These are phyloP conservation scores for Epichloe festucae DNA, from an alignment of 2,329 filamentous ascomycete genomes.

Conservation along the genomic window DNA sequence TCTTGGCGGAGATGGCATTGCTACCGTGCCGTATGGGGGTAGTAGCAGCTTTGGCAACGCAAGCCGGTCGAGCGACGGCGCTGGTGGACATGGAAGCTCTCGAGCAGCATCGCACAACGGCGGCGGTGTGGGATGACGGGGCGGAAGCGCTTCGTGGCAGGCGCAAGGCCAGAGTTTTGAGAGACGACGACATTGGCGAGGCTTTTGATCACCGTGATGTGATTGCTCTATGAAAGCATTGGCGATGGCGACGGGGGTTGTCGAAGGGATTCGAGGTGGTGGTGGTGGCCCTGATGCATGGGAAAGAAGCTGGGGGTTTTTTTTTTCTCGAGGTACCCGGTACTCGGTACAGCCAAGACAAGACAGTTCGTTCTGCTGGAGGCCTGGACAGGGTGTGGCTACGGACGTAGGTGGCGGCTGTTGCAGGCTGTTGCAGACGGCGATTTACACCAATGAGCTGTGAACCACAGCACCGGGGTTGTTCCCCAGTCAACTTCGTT, in stretches of 20 bases:
- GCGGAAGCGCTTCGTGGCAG: constrained; percentile 13
- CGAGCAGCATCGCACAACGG: constrained; percentile 13
- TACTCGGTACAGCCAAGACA: no score
- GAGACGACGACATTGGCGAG: constrained; percentile 16
- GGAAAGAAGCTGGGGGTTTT: neutral
- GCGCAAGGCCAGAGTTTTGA: constrained; percentile 21
- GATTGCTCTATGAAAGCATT: neutral
- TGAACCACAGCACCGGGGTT: no score
- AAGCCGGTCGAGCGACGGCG: constrained; percentile 9
- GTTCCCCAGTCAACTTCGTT: no score
- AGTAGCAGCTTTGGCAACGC: constrained; percentile 10
- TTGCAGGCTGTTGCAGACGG: no score
- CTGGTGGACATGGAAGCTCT: constrained; percentile 18
- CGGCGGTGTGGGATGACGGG: constrained; percentile 9
- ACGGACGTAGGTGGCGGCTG: no score
- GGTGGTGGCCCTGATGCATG: no score
- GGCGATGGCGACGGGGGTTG: neutral
- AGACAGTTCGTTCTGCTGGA: no score
- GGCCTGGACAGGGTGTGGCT: no score
- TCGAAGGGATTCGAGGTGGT: neutral
- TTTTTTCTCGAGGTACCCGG: neutral
- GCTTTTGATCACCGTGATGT: neutral
- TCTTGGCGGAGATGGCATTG: neutral
- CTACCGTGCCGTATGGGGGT: constrained; percentile 7
- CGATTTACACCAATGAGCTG: no score